Evolutionary conservation across 192 early-diverging fungal species (phyloP).

Genomic region (Kickxella alabastrina): DNA sequence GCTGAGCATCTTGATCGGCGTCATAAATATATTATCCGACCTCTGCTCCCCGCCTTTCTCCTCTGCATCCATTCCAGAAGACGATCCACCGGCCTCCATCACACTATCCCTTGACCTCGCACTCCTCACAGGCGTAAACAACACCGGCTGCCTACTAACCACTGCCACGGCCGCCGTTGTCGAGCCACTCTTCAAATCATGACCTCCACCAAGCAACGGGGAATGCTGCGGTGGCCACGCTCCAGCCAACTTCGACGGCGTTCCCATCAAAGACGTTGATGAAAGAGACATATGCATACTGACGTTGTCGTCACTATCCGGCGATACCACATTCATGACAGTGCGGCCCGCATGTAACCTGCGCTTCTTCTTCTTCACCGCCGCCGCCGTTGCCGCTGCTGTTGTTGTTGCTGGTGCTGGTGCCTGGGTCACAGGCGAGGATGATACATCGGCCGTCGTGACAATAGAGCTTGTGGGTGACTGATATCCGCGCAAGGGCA

Average conservation of each 20-base stretch:
- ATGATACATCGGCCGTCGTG: background rate
- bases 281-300: background rate
- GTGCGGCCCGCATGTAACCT: slow-evolving; percentile 26
- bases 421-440: background rate
- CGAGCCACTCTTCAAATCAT: too few relatives aligned
- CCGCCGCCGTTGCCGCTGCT: slow-evolving; percentile 11
- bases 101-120: background rate
- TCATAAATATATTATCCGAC: slow-evolving; percentile 31
- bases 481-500: too few relatives aligned
- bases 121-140: slow-evolving; percentile 36
- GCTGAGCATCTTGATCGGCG: slow-evolving; percentile 49
- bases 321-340: slow-evolving; percentile 12
- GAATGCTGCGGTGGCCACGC: slow-evolving; percentile 13
- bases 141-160: slow-evolving; percentile 24
- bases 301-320: slow-evolving; percentile 3
- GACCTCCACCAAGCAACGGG: too few relatives aligned
- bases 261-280: background rate
- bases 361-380: slow-evolving; percentile 38
- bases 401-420: slow-evolving; percentile 5
- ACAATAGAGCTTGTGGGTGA: too few relatives aligned
- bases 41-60: background rate
- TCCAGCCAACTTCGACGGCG: slow-evolving; percentile 4
- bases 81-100: slow-evolving; percentile 2
- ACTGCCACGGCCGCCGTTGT: background rate
- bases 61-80: background rate